Evolutionary conservation across 495 filamentous ascomycete species (phyloP), one percentile per base, ranked within the genome.

Genomic region (Cudoniella acicularis): DNA sequence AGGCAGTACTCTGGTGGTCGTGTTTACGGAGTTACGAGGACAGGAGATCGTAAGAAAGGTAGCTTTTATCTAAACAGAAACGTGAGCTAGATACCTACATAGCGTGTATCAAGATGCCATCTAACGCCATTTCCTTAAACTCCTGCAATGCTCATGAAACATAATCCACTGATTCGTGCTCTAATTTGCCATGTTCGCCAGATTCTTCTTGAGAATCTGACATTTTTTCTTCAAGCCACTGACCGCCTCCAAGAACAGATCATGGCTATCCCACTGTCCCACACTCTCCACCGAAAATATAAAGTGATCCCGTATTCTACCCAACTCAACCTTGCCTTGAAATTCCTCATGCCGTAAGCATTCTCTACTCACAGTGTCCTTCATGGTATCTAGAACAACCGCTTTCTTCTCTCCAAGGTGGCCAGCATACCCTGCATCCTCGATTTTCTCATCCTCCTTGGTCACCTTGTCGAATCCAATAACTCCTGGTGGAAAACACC

Each of bases 231-330:
- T 96, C 61, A 99, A 74, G 51, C 91, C 78, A 71, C 84, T 87
- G 21, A 98, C 85, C 6, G 89, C 83, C 73, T 96, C 91, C 45
- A 98, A 68, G 80, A 98, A 96, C 52, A 98, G 77, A 69, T 87
- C 82, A 64, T 96, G 92, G 68, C 91, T 94, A 23, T 90, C 84
- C 70, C 89, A 93, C 73, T 98, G 94, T 10, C 95, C 95, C 10
- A 90, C 87, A 75, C 92, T 96, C 79, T 99, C 95, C 6, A 99
- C 78, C 55, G 82, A 85, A 79, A 91, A 99, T 73, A 99, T 97
- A 69, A 99, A 99, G 73, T 99, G 95, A 74, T 99, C 95, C 60
- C 88, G 76, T 42, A 90, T 74, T 25, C 95, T 81, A 45, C 95
- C 95, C 11, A 99, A 79, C 77, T 91, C 92, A 53, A 99, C 95